A percentile compares a stretch with the other conserved stretches of the same genome.
These are phyloP conservation scores for Dipteronia dyeriana DNA, from an alignment of 345 rosid genomes.

Conservation along the genomic window DNA sequence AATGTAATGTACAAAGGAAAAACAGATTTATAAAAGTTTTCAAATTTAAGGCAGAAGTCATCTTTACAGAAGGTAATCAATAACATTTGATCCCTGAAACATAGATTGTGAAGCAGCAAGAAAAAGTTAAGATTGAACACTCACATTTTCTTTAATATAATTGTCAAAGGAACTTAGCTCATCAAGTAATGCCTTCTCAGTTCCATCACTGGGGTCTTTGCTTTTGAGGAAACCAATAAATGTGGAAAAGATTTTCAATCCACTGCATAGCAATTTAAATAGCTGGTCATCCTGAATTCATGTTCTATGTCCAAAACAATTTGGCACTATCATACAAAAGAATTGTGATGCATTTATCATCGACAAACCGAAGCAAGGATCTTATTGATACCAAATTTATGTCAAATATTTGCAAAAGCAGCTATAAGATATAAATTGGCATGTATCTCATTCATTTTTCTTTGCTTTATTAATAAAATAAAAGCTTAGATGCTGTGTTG, in stretches of 20 bases:
- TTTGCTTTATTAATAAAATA: too few relatives aligned
- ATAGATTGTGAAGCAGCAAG: neutral
- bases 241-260: conserved; percentile 85
- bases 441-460: neutral
- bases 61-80: neutral
- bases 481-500: neutral
- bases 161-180: conserved; percentile 72
- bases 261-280: conserved; percentile 44
- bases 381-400: neutral
- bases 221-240: conserved; percentile 92
- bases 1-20: neutral
- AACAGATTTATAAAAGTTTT: neutral
- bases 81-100: neutral
- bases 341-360: neutral
- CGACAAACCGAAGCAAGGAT: neutral
- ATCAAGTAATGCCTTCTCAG: conserved; percentile 66
- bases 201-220: conserved; percentile 81
- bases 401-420: neutral
- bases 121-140: conserved; percentile 28
- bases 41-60: neutral
- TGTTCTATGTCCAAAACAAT: neutral
- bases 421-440: neutral
- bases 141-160: conserved; percentile 64
- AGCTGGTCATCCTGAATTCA: conserved; percentile 16
- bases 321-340: neutral